Conservation (phyloP, 2,329 filamentous ascomycete species). For the Verticillium zaregamsianum region DNA sequence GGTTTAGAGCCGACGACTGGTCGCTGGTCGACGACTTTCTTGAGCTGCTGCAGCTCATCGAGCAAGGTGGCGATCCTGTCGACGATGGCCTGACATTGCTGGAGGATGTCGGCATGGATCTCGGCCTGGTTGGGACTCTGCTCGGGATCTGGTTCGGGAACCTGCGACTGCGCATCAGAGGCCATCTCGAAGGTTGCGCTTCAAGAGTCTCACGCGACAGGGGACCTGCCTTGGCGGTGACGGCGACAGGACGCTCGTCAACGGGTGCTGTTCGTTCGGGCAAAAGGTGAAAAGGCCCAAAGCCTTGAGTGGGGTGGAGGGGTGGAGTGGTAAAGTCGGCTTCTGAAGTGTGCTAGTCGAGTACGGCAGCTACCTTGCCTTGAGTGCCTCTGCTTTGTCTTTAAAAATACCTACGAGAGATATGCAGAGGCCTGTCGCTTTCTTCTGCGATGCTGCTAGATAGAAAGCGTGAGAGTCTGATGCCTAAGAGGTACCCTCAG, state of each 20-base stretch:
- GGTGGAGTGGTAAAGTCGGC: not conserved
- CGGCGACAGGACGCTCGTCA: not conserved
- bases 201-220: not conserved
- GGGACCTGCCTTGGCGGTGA: not conserved
- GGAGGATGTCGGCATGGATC: not conserved
- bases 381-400: too few relatives aligned
- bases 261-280: too few relatives aligned
- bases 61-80: conserved; percentile 5
- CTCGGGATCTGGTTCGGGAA: not conserved
- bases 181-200: not conserved
- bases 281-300: not conserved
- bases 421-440: too few relatives aligned
- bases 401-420: too few relatives aligned
- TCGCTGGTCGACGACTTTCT: conserved; percentile 6
- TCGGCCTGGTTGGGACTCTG: not conserved
- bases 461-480: too few relatives aligned
- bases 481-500: too few relatives aligned
- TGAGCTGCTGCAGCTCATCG: conserved; percentile 10
- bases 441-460: too few relatives aligned
- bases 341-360: too few relatives aligned
- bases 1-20: conserved; percentile 8
- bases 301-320: not conserved
- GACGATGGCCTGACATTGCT: conserved; percentile 9
- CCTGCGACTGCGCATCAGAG: conserved; percentile 1
- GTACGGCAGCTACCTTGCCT: too few relatives aligned